phyloP scores from a whole-genome alignment of 208 protist genomes.

The Acanthamoeba royreba region DNA sequence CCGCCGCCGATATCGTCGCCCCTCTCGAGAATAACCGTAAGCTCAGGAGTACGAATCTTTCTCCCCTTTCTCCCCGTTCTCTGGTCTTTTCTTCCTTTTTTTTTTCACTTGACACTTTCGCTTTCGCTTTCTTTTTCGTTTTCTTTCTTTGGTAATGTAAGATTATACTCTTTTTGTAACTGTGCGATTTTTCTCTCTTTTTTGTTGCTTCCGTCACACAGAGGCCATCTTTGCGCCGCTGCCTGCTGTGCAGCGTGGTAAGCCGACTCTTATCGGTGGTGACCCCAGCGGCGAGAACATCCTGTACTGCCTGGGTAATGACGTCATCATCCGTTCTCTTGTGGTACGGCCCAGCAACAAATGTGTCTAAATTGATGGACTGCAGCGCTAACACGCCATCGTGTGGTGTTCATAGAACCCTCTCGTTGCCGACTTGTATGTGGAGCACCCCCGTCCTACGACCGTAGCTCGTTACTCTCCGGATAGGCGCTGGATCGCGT shows the following conservation, averaged over 20 bases:
- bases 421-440: constrained; percentile 69
- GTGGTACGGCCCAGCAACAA: constrained; percentile 2
- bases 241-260: constrained; percentile 69
- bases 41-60: neutral
- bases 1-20: neutral
- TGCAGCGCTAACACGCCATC: neutral
- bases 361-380: neutral
- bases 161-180: no score
- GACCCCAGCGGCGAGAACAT: constrained; percentile 77
- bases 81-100: neutral
- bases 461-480: constrained; percentile 76
- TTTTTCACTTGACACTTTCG: neutral
- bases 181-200: no score
- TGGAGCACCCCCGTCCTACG: constrained; percentile 68
- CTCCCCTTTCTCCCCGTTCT: neutral
- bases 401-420: constrained; percentile 47
- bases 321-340: constrained; percentile 76
- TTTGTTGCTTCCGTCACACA: neutral
- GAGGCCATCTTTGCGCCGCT: constrained; percentile 69
- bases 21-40: neutral
- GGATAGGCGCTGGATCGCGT: constrained; percentile 77
- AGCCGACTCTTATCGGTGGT: constrained; percentile 63
- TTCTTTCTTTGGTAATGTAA: no score
- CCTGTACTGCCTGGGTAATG: constrained; percentile 71
- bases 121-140: neutral